Percentiles rank a stretch among this genome's conserved stretches.
These are phyloP conservation scores for Paramecium sexaurelia DNA, from an alignment of 73 alveolate genomes.

Conservation along the genomic window DNA sequence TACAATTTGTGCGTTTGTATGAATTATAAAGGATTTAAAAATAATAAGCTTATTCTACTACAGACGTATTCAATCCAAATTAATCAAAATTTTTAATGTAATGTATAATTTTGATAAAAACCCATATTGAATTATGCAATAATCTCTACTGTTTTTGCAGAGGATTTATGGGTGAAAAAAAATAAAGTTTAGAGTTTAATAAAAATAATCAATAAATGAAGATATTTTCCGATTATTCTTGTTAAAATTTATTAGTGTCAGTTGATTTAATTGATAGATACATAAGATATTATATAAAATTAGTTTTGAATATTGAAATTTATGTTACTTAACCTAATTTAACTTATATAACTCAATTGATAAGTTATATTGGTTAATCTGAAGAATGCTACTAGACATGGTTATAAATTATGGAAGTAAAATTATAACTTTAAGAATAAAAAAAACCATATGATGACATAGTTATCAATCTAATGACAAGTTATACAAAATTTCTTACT, in stretches of 20 bases:
- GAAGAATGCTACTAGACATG: neutral
- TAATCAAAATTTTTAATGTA: slow-evolving; percentile 7
- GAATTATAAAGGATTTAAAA: neutral
- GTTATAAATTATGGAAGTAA: slow-evolving; percentile 24
- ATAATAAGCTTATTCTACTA: neutral
- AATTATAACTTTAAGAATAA: neutral
- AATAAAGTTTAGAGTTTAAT: neutral
- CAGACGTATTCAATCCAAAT: neutral
- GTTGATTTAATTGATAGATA: slow-evolving; percentile 29
- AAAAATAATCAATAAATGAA: neutral
- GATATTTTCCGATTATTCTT: neutral
- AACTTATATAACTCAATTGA: neutral
- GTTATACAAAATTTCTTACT: neutral
- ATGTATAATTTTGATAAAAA: neutral
- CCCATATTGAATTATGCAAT: neutral
- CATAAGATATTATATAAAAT: neutral
- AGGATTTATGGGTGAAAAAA: slow-evolving; percentile 47
- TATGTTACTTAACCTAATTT: neutral
- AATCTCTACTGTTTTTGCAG: slow-evolving; percentile 19
- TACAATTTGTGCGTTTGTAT: neutral
- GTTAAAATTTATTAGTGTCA: neutral
- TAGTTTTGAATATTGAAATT: neutral
- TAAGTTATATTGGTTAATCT: neutral
- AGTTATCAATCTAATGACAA: neutral
- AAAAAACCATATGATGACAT: neutral